Base-by-base conservation (phyloP, 371 early-diverging fungal genomes). In the Mucor mucedo region DNA sequence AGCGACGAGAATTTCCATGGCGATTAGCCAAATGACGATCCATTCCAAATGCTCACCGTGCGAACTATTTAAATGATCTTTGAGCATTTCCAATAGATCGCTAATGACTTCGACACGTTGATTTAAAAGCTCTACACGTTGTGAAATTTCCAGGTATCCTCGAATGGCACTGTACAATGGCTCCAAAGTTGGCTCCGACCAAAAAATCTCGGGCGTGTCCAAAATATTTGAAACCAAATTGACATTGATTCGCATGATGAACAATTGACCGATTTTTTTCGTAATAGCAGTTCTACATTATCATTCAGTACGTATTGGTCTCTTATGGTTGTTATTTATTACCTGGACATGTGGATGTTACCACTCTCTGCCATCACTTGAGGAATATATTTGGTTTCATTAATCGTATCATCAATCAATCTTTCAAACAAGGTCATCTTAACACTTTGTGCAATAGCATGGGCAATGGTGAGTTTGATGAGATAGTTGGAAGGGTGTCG, bases 151-250 rank as follows among this genome's bases (percentile, higher is more conserved):
- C 30, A 95, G 76, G 55, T 89, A 89, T 27, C 89, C 88, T 55
- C 93, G 80, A 35, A 90, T 89, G 3, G 92, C 91, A 61, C 82
- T 82, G 58, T 93, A 94, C 32, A 94, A 65, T 10, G 91, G 93
- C 62, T 92, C 89, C 44, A 93, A 76, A 11, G 89, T 82, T 5
- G 93, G 93, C 60, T 93, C 91, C 10, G 91, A 89, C 93, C 93
- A 93, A 60, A 94, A 94, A 44, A 93, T 88, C 65, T 95, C 95
- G 38, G 95, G 95, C 33, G 90, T 89, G 69, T 94, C 93, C 62
- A 94, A 77, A 14, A 93, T 89, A 55, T 91, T 91, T 45, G 86
- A 86, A 13, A 95, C 94, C 16, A 95, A 78, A 67, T 93, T 94
- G 55, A 95, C 94, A 64, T 94, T 92, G 76, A 93, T 93, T 7